Percentiles rank a stretch among this genome's conserved stretches.
Evolutionary conservation across 305 asterid species (phyloP).

Genomic region (Solanum hybrid): DNA sequence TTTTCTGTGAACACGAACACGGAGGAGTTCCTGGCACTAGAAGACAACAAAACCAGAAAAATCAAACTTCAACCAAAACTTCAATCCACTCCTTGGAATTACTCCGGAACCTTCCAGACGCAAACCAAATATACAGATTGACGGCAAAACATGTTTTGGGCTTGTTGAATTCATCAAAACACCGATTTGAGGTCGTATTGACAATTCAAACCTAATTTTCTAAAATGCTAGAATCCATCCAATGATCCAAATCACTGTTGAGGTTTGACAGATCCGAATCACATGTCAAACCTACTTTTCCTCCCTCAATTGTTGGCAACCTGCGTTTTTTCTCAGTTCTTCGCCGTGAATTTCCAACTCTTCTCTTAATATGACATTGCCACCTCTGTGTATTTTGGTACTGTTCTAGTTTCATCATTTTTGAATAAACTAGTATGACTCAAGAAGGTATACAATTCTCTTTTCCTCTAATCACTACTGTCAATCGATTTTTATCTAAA

Average conservation of each 20-base stretch:
- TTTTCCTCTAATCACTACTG: no score
- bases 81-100: background rate
- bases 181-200: background rate
- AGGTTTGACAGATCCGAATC: background rate
- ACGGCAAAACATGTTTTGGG: background rate
- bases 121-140: background rate
- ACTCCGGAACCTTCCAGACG: background rate
- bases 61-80: background rate
- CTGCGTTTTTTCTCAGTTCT: background rate
- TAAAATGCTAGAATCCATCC: background rate
- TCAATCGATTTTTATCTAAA: no score
- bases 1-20: background rate
- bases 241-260: background rate
- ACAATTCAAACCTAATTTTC: background rate
- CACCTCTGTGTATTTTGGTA: background rate
- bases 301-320: background rate
- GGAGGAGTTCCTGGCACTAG: background rate
- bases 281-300: background rate
- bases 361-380: background rate
- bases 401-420: background rate
- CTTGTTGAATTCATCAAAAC: background rate
- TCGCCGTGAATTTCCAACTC: background rate
- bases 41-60: background rate
- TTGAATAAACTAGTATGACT: background rate
- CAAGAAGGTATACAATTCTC: background rate